Evolutionary conservation across 2,329 filamentous ascomycete genomes (phyloP), one percentile per base, ranked within the genome.

Genomic region (Nemania sp.): DNA sequence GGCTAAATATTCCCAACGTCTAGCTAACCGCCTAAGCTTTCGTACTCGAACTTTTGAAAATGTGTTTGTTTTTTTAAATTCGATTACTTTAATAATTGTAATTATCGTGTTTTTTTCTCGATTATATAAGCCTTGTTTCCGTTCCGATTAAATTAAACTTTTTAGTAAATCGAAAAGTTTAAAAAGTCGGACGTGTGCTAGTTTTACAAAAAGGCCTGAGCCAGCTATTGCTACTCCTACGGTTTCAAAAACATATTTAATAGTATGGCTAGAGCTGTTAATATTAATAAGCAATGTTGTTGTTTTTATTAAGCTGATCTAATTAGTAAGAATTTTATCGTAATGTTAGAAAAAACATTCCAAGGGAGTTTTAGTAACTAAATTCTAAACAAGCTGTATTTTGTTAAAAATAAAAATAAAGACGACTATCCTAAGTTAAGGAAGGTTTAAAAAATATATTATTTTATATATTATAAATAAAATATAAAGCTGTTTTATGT

Each of bases 281-380:
- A 26, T 41, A 41, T 41, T 41, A 24, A 41, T 41, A 41, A 41
- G 12, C 17, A 41, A 26, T 41, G 15, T 41, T 26, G 9, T 41
- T 24, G 17, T 6, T 23, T 41, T 41, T 5, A 41, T 23, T 41
- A 41, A 26, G 6, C 26, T 41, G 5, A 41, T 41, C 15, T 41
- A 41, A 24, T n/a, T 41, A 20, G 22, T 26, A 41, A 41, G 26
- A 23, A 15, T 15, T 26, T 41, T 41, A 9, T 41, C 26, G 26
- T 41, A 41, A 24, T 41, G 22, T 26, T 41, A 26, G n/a, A 41
- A 24, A 41, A 41, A n/a, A 14, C 11, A 24, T n/a, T n/a, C n/a
- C n/a, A n/a, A n/a, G n/a, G n/a, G n/a, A n/a, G n/a, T 41, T 41
- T 41, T 24, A 41, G 6, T 3, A 26, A n/a, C n/a, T n/a, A 24